Conservation (phyloP, 192 early-diverging fungal species). For the Funneliformis mosseae region DNA sequence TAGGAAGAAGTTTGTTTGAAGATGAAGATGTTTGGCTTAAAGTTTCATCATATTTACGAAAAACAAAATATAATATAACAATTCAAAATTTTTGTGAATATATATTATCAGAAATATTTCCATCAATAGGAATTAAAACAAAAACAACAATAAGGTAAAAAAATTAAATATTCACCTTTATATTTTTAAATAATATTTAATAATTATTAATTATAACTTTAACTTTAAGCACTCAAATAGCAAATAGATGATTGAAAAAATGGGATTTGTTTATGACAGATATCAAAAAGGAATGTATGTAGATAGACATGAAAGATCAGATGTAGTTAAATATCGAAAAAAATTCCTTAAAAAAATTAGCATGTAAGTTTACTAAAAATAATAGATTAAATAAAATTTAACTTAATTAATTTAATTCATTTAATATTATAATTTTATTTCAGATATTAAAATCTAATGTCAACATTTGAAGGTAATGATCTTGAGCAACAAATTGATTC, state of each 20-base stretch:
- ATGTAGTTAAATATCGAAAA: constrained; percentile 34
- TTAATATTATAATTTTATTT: background rate
- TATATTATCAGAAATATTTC: too few relatives aligned
- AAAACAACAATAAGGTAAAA: too few relatives aligned
- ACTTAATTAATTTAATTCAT: background rate
- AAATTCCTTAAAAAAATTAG: constrained; percentile 17
- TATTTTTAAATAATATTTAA: too few relatives aligned
- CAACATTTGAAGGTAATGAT: constrained; percentile 17
- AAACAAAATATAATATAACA: too few relatives aligned
- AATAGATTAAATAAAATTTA: background rate
- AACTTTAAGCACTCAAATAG: background rate
- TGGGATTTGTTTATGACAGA: constrained; percentile 10
- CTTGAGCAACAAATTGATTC: background rate
- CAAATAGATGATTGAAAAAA: constrained; percentile 3
- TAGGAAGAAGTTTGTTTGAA: too few relatives aligned
- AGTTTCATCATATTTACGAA: too few relatives aligned
- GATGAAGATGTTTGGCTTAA: too few relatives aligned
- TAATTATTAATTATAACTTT: background rate
- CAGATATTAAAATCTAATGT: constrained; percentile 9
- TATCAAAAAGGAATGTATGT: too few relatives aligned
- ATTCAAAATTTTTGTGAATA: too few relatives aligned
- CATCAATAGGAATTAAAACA: too few relatives aligned
- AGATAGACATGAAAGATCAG: constrained; percentile 9
- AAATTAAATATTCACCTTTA: too few relatives aligned
- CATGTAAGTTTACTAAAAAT: background rate